Evolutionary conservation across 306 rosid genomes (phyloP).

Genomic region (Acacia acuminata): DNA sequence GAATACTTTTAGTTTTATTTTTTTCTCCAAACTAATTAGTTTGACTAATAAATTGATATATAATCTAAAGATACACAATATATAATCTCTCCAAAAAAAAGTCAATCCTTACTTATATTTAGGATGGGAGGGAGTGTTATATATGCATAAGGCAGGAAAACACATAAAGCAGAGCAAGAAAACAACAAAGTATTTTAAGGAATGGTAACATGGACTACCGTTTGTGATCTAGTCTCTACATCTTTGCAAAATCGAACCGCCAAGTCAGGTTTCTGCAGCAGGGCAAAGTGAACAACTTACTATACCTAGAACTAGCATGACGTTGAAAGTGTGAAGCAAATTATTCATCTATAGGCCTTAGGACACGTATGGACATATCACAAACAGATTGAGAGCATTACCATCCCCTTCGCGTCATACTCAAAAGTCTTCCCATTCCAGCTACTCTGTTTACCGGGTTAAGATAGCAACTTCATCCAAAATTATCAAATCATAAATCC

Average conservation of each 20-base stretch:
- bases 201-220: constrained; percentile 56
- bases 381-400: constrained; percentile 39
- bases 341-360: not conserved
- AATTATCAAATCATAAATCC: not conserved
- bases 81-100: too few relatives aligned
- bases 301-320: constrained; percentile 18
- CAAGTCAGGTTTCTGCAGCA: constrained; percentile 73
- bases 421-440: constrained; percentile 75
- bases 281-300: constrained; percentile 31
- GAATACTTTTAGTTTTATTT: too few relatives aligned
- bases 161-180: constrained; percentile 3
- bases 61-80: too few relatives aligned
- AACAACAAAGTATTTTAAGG: constrained; percentile 32
- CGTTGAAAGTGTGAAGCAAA: constrained; percentile 20
- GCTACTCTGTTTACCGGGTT: constrained; percentile 60
- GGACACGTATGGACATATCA: not conserved
- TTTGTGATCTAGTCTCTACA: constrained; percentile 85
- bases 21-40: too few relatives aligned
- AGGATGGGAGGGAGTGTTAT: not conserved
- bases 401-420: constrained; percentile 70
- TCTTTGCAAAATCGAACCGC: constrained; percentile 88
- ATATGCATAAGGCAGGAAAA: not conserved
- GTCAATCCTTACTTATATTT: too few relatives aligned
- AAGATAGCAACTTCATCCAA: constrained; percentile 35
- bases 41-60: too few relatives aligned